A percentile compares a stretch with the other conserved stretches of the same genome.
phyloP scores from a whole-genome alignment of 371 early-diverging fungal genomes.

The Haplosporangium sp. region DNA sequence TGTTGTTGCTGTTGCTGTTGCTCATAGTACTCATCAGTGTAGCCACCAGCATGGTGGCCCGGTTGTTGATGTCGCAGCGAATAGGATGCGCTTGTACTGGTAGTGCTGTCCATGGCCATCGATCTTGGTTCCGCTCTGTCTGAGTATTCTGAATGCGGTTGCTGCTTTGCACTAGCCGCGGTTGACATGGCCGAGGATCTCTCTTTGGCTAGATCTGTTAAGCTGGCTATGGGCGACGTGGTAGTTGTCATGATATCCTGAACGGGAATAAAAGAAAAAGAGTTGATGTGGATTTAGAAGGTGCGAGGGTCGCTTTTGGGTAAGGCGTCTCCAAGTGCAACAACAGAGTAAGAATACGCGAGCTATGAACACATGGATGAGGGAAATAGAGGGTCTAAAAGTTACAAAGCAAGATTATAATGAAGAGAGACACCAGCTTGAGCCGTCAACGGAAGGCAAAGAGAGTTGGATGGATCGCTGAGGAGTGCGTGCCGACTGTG shows the following conservation, averaged over 20 bases:
- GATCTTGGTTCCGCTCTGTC: constrained; percentile 40
- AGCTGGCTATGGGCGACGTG: constrained; percentile 29
- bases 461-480: constrained; percentile 15
- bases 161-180: constrained; percentile 19
- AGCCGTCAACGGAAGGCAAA: neutral
- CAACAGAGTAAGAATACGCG: too few relatives aligned
- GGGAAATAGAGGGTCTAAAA: too few relatives aligned
- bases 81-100: constrained; percentile 15
- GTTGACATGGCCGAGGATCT: constrained; percentile 26
- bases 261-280: neutral
- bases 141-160: constrained; percentile 26
- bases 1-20: constrained; percentile 23
- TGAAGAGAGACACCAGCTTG: neutral
- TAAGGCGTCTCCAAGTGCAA: too few relatives aligned
- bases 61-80: constrained; percentile 24
- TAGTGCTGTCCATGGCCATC: constrained; percentile 20
- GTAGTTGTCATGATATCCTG: constrained; percentile 31
- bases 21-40: constrained; percentile 25
- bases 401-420: neutral
- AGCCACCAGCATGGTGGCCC: constrained; percentile 19
- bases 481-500: neutral
- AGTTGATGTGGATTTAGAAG: neutral
- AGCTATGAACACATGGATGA: too few relatives aligned
- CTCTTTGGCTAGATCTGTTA: constrained; percentile 31
- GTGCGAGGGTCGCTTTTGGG: constrained; percentile 1